Base-by-base conservation (phyloP, 2,329 filamentous ascomycete genomes). In the Dendrostoma leiphaemia region DNA sequence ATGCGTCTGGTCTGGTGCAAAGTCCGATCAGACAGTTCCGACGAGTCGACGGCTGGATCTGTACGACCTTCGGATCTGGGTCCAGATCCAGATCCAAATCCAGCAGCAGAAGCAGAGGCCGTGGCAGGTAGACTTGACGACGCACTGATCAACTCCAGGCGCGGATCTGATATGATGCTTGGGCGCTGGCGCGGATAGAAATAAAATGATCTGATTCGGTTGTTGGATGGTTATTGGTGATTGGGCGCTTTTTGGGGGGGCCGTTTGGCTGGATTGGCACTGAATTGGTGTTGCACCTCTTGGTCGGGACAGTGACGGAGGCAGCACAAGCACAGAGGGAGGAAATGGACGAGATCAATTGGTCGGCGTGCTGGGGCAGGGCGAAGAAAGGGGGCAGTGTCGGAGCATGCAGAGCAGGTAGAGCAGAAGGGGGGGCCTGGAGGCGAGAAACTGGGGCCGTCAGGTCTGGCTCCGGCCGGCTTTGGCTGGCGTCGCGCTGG, bases 401-500 rank as follows among this genome's bases (percentile, higher is more conserved):
- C 23, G 34, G 24, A 31, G 43, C 31, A 35, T 38, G 52, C 19
- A 24, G 21, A 21, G 9, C n/a, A 21, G 48, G n/a, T 40, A 26
- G 28, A 46, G 21, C 29, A 24, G 53, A 29, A 51, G 26, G 38
- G 28, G 35, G 32, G 47, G 43, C n/a, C n/a, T n/a, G n/a, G n/a
- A n/a, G n/a, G n/a, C n/a, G n/a, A n/a, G n/a, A n/a, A n/a, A n/a
- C n/a, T n/a, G n/a, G n/a, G n/a, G n/a, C n/a, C n/a, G n/a, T n/a
- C n/a, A n/a, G n/a, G n/a, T n/a, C n/a, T n/a, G n/a, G n/a, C n/a
- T n/a, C n/a, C n/a, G n/a, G n/a, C n/a, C n/a, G n/a, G n/a, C n/a
- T n/a, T n/a, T n/a, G n/a, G n/a, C n/a, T n/a, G n/a, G n/a, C n/a
- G n/a, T n/a, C n/a, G n/a, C n/a, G n/a, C n/a, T n/a, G n/a, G n/a